phyloP scores from a whole-genome alignment of 2,329 filamentous ascomycete genomes.

The Aureobasidium sp. region DNA sequence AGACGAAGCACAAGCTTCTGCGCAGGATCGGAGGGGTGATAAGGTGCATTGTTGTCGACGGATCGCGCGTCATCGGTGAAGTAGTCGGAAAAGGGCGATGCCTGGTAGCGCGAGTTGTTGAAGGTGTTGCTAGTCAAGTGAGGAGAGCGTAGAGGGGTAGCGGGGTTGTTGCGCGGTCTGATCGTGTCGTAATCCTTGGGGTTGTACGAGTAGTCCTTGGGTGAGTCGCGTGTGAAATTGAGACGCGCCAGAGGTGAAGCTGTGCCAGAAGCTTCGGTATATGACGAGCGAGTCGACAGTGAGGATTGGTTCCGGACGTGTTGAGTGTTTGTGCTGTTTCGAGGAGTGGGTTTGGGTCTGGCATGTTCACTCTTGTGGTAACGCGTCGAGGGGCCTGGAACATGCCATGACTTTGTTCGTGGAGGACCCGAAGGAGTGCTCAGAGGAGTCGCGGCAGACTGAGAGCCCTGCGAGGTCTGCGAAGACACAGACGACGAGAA shows the following conservation, averaged over 20 bases:
- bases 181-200: conserved; percentile 12
- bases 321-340: conserved; percentile 1
- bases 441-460: conserved; percentile 15
- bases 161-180: conserved; percentile 17
- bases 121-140: conserved; percentile 8
- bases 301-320: conserved; percentile 8
- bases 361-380: conserved; percentile 26
- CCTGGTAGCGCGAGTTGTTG: conserved; percentile 21
- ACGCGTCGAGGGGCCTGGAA: conserved; percentile 28
- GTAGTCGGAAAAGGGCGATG: conserved; percentile 37
- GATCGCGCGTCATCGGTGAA: conserved; percentile 33
- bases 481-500: conserved; percentile 14
- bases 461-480: not conserved
- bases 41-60: conserved; percentile 18
- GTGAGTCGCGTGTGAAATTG: conserved; percentile 10
- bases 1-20: conserved; percentile 33
- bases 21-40: conserved; percentile 23
- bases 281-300: conserved; percentile 7
- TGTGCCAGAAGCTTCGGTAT: conserved; percentile 5
- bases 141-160: conserved; percentile 19
- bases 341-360: conserved; percentile 9
- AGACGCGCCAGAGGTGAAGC: conserved; percentile 17
- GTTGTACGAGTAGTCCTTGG: conserved; percentile 11
- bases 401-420: conserved; percentile 24
- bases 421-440: conserved; percentile 9